A percentile compares a stretch with the other conserved stretches of the same genome.
Evolutionary conservation across 2,329 filamentous ascomycete genomes (phyloP).

Genomic region (Cercospora beticola): DNA sequence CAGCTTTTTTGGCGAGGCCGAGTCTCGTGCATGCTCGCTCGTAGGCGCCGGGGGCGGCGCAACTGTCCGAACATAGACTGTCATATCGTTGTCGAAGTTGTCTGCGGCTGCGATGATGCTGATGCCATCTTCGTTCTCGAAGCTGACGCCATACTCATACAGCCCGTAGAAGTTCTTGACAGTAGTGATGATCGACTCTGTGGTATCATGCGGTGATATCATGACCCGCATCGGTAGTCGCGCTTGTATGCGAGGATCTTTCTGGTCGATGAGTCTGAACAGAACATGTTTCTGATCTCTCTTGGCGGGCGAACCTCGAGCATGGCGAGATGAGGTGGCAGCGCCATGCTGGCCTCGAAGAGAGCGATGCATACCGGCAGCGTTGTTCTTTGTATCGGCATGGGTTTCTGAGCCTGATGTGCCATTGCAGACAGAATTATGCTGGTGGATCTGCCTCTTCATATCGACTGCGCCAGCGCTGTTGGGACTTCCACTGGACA

Average conservation of each 20-base stretch:
- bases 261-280: conserved; percentile 66
- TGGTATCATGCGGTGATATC: conserved; percentile 93
- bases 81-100: conserved; percentile 90
- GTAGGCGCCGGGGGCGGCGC: conserved; percentile 25
- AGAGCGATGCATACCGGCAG: conserved; percentile 23
- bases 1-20: conserved; percentile 51
- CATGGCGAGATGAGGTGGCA: conserved; percentile 27
- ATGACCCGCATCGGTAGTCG: conserved; percentile 82
- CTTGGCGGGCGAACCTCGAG: conserved; percentile 37
- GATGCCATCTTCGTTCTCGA: conserved; percentile 85
- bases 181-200: conserved; percentile 94
- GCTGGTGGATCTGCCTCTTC: conserved; percentile 37
- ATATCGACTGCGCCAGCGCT: conserved; percentile 27
- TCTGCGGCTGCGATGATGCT: conserved; percentile 94
- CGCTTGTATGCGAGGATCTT: conserved; percentile 49
- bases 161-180: conserved; percentile 99
- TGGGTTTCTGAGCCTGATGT: conserved; percentile 22
- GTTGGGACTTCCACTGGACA: conserved; percentile 32
- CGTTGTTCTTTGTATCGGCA: conserved; percentile 13
- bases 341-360: conserved; percentile 25
- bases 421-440: conserved; percentile 38
- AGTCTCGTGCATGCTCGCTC: conserved; percentile 30
- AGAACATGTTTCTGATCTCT: conserved; percentile 67
- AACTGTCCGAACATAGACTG: conserved; percentile 74
- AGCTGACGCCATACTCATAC: conserved; percentile 87